phyloP scores from a whole-genome alignment of 179 eudicot genomes.

The Beta macrorhiza region DNA sequence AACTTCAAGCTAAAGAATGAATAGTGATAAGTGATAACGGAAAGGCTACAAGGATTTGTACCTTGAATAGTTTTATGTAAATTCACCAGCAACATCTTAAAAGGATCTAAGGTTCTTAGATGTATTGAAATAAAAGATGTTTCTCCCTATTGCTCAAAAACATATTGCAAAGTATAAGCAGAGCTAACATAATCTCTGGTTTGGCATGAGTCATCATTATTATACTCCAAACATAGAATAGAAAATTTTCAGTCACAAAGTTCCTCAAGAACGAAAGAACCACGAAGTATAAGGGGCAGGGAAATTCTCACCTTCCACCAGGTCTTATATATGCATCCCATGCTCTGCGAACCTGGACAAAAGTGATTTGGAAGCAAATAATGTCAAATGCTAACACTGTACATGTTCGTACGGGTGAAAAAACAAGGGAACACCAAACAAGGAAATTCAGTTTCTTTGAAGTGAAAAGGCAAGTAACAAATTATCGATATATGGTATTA shows the following conservation, averaged over 20 bases:
- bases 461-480: background rate
- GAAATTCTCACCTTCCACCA: conserved; percentile 78
- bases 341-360: conserved; percentile 77
- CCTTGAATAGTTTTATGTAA: background rate
- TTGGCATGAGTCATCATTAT: background rate
- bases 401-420: no score
- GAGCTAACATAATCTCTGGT: background rate
- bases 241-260: background rate
- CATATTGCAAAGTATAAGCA: background rate
- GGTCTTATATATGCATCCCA: conserved; percentile 92
- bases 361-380: background rate
- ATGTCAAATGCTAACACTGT: conserved; percentile 7
- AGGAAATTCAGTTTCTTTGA: background rate
- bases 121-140: background rate
- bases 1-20: no score
- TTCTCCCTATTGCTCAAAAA: background rate
- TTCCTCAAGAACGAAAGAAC: conserved; percentile 4
- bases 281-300: background rate
- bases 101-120: background rate
- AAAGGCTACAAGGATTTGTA: background rate
- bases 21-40: no score
- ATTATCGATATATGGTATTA: background rate
- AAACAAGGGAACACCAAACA: background rate
- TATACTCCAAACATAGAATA: background rate
- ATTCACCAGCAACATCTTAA: background rate